Base-by-base conservation (phyloP, 2,329 filamentous ascomycete genomes). In the Fusarium verrucosum region DNA sequence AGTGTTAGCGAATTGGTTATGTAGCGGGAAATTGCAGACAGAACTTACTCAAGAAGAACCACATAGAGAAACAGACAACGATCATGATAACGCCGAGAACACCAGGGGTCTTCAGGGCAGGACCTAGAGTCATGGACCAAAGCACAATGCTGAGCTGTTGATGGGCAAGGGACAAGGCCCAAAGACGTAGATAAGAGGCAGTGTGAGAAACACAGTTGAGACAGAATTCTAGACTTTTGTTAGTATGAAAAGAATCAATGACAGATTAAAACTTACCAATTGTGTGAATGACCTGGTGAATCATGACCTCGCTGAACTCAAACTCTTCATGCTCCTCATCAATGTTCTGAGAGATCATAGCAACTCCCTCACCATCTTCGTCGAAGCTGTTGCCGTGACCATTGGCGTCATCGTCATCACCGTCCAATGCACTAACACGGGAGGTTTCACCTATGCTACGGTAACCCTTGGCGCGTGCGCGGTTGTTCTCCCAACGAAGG, bases 141-240 rank as follows among this genome's bases (percentile, higher is more conserved):
- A 99, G 86, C 65, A 99, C 95, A 66, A 94, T 90, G 44, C 92
- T 97, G 60, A 99, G 89, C 85, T 98, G 95, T 78, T 99, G 95
- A 83, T 99, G 95, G 28, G 95, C 95, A 59, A 99, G 89, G 3
- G 95, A 99, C 71, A 99, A 80, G 28, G 95, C 95, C 95, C 95
- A 99, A 40, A 99, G 91, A 83, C 95, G 95, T 43, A 99, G 90
- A 80, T 99, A 99, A 2, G 95, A 99, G 6, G 95, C 95, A 6
- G 96, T 99, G 81, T 99, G 95, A 26, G 95, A 99, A 65, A 99
- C 94, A 78, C 94, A 98, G 84, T 99, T 99, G 72, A 99, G 85
- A 76, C 95, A 99, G 83, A 99, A 99, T 85, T 99, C 92, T 93
- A 69, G 6, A 51, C 9, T 23, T 5, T 14, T 28, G 62, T 81